Percentiles rank a stretch among this genome's conserved stretches.
phyloP scores from a whole-genome alignment of 805 yeast genomes.

The Candida yuanshanica region DNA sequence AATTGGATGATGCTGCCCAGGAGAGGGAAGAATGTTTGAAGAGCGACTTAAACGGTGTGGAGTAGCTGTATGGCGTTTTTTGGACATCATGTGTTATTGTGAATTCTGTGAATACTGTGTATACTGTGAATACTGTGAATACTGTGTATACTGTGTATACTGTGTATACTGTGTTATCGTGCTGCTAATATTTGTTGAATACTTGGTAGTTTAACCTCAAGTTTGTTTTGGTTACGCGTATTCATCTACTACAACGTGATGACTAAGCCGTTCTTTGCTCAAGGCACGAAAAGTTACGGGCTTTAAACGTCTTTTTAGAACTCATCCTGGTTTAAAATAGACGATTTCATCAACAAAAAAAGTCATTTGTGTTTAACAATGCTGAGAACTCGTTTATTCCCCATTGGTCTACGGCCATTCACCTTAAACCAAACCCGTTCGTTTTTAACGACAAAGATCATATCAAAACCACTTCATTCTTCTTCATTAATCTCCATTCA shows the following conservation, averaged over 20 bases:
- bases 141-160: too few species aligned
- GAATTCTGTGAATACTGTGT: background rate
- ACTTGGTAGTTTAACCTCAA: too few species aligned
- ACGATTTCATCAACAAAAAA: too few species aligned
- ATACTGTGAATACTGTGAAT: too few species aligned
- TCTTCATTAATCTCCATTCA: background rate
- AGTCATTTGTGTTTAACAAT: background rate
- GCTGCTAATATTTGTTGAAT: too few species aligned
- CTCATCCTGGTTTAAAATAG: too few species aligned
- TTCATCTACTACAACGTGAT: too few species aligned
- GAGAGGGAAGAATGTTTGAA: constrained; percentile 32
- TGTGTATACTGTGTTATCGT: too few species aligned
- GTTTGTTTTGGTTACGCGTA: too few species aligned
- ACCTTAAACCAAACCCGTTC: background rate
- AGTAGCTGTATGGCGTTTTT: constrained; percentile 24
- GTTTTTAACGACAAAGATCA: background rate
- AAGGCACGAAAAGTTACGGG: too few species aligned
- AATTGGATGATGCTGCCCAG: constrained; percentile 39
- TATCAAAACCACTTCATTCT: background rate
- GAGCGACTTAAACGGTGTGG: constrained; percentile 36
- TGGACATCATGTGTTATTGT: constrained; percentile 10
- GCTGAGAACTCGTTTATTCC: background rate
- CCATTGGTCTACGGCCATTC: background rate
- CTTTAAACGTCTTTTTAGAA: too few species aligned
- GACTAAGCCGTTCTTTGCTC: too few species aligned